A percentile compares a stretch with the other conserved stretches of the same genome.
phyloP scores from a whole-genome alignment of 805 yeast species.

The Metschnikowia baotianmanensis region DNA sequence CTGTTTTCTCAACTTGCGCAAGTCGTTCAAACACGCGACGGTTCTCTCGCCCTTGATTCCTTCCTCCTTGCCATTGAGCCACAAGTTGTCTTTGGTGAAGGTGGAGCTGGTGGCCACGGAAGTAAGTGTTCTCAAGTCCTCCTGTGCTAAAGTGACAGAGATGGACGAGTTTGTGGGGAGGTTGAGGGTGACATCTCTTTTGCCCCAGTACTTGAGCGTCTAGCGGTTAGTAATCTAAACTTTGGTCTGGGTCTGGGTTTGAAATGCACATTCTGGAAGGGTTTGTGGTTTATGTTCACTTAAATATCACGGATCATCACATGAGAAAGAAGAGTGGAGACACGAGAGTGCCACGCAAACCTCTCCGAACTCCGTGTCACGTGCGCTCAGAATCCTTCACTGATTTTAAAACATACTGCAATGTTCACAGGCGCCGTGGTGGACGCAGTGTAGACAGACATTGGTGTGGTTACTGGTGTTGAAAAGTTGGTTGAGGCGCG shows the following conservation, averaged over 20 bases:
- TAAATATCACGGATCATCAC: not conserved
- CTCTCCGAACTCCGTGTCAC: too few relatives aligned
- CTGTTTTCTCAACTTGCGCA: slow-evolving; percentile 62
- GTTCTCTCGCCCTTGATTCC: slow-evolving; percentile 62
- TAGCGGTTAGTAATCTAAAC: slow-evolving; percentile 24
- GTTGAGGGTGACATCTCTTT: slow-evolving; percentile 83
- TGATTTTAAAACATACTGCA: slow-evolving; percentile 72
- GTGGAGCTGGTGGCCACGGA: slow-evolving; percentile 69
- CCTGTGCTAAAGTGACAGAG: slow-evolving; percentile 89
- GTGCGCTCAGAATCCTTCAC: too few relatives aligned
- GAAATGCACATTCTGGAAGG: not conserved
- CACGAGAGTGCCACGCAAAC: too few relatives aligned
- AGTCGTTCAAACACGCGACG: slow-evolving; percentile 71
- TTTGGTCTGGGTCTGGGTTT: too few relatives aligned
- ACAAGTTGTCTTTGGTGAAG: slow-evolving; percentile 64
- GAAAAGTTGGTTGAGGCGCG: slow-evolving; percentile 7
- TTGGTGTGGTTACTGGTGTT: slow-evolving; percentile 16
- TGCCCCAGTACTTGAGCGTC: slow-evolving; percentile 98
- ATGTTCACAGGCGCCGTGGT: slow-evolving; percentile 97
- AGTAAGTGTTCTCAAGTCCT: slow-evolving; percentile 87
- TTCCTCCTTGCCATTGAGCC: slow-evolving; percentile 85
- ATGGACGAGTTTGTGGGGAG: slow-evolving; percentile 96
- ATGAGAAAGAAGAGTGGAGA: too few relatives aligned
- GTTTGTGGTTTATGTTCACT: not conserved
- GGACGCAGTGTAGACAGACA: slow-evolving; percentile 67